Percentiles rank a stretch among this genome's conserved stretches.
Evolutionary conservation across 192 early-diverging fungal species (phyloP).

Genomic region (Coemansia sp.): DNA sequence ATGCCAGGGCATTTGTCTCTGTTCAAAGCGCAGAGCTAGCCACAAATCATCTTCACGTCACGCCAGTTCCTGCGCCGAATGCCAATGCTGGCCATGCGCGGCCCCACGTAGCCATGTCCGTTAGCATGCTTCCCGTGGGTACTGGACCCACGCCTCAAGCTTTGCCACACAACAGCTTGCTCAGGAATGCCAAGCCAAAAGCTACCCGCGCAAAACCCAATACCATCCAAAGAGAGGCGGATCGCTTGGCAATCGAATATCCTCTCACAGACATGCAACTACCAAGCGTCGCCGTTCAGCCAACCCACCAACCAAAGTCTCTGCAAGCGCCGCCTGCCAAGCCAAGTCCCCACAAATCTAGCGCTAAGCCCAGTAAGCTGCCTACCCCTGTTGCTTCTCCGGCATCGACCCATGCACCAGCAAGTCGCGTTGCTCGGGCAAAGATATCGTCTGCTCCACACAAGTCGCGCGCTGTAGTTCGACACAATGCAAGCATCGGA

Average conservation of each 20-base stretch:
- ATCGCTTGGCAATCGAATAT: constrained; percentile 17
- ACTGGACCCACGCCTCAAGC: not conserved
- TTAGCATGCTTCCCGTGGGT: not conserved
- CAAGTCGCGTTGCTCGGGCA: not conserved
- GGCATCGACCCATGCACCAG: not conserved
- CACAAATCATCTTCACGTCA: not conserved
- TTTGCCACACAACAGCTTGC: not conserved
- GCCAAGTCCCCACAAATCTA: not conserved
- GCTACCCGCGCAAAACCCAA: not conserved
- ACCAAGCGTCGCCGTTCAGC: not conserved
- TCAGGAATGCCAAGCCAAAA: not conserved
- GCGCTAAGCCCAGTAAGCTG: not conserved
- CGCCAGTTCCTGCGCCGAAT: not conserved
- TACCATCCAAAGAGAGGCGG: not conserved
- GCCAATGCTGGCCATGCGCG: not conserved
- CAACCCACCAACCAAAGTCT: not conserved
- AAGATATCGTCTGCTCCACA: not conserved
- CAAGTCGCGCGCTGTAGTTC: not conserved
- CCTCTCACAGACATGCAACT: constrained; percentile 8
- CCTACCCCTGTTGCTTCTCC: not conserved
- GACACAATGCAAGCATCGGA: not conserved
- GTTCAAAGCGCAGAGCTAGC: not conserved
- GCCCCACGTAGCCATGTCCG: not conserved
- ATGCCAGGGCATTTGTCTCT: not conserved
- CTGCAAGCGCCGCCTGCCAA: not conserved